Percentiles rank a stretch among this genome's conserved stretches.
These are phyloP conservation scores for Schwanniomyces vanrijiae DNA, from an alignment of 805 yeast genomes.

Conservation along the genomic window DNA sequence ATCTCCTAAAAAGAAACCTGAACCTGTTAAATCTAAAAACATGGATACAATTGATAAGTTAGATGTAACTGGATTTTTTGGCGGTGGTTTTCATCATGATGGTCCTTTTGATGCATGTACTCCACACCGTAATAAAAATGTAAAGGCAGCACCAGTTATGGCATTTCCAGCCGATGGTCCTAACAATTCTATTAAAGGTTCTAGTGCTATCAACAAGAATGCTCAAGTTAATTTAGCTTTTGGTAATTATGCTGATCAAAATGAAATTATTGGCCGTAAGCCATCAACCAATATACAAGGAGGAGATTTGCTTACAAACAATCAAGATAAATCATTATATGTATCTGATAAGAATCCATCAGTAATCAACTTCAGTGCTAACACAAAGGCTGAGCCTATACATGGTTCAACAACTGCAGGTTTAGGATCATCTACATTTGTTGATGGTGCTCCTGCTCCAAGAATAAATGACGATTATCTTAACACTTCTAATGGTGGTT, in stretches of 20 bases:
- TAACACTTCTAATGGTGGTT: slow-evolving; percentile 24
- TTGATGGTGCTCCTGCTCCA: slow-evolving; percentile 95
- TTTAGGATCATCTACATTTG: slow-evolving; percentile 85
- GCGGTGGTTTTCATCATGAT: slow-evolving; percentile 95
- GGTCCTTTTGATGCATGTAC: slow-evolving; percentile 99
- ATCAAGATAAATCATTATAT: slow-evolving; percentile 17
- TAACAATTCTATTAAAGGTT: slow-evolving; percentile 78
- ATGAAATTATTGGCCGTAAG: slow-evolving; percentile 35
- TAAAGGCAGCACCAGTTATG: slow-evolving; percentile 80
- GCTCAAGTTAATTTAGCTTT: slow-evolving; percentile 72
- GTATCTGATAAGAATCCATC: slow-evolving; percentile 52
- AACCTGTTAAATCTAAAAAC: slow-evolving; percentile 59
- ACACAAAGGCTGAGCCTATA: slow-evolving; percentile 63
- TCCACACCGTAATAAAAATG: slow-evolving; percentile 86
- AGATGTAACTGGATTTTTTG: slow-evolving; percentile 94
- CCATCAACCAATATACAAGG: slow-evolving; percentile 4
- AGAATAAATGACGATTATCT: slow-evolving; percentile 33
- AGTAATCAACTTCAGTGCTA: slow-evolving; percentile 70
- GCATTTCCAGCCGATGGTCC: slow-evolving; percentile 98
- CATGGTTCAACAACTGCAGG: slow-evolving; percentile 90
- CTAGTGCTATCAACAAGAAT: slow-evolving; percentile 44
- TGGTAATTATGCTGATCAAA: slow-evolving; percentile 52
- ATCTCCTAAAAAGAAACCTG: slow-evolving; percentile 42
- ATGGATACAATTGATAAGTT: slow-evolving; percentile 92
- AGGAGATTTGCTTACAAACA: background rate